phyloP scores from a whole-genome alignment of 2,329 filamentous ascomycete species.

The Phialophora chinensis region DNA sequence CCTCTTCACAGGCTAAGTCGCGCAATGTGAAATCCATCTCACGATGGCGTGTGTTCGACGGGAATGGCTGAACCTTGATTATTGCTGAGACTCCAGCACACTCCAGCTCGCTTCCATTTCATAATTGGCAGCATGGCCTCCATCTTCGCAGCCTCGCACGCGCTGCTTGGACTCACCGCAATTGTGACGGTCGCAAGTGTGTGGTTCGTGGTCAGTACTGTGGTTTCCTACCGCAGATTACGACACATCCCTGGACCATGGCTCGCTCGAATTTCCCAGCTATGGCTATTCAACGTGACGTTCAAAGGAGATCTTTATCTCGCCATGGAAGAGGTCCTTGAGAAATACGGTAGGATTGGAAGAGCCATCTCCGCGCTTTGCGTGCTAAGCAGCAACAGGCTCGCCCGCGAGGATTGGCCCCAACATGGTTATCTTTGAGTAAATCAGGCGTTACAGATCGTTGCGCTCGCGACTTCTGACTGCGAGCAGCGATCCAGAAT shows the following conservation, averaged over 20 bases:
- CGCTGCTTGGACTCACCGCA: background rate
- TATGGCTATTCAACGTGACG: slow-evolving; percentile 11
- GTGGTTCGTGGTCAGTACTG: slow-evolving; percentile 7
- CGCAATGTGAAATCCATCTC: background rate
- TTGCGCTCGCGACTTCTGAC: background rate
- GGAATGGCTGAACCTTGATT: background rate
- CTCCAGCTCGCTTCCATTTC: background rate
- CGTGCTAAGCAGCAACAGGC: slow-evolving; percentile 29
- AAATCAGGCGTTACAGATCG: background rate
- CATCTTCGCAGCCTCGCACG: background rate
- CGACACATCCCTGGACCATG: slow-evolving; percentile 7
- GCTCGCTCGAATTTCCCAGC: slow-evolving; percentile 14
- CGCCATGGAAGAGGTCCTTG: slow-evolving; percentile 5
- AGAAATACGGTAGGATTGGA: slow-evolving; percentile 6
- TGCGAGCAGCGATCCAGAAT: slow-evolving; percentile 17
- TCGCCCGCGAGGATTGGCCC: slow-evolving; percentile 26
- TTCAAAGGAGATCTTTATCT: slow-evolving; percentile 10
- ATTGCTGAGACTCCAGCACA: background rate
- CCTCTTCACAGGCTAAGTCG: background rate
- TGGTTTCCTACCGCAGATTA: slow-evolving; percentile 9
- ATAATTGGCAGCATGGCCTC: slow-evolving; percentile 1
- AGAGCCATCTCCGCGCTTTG: too few species aligned
- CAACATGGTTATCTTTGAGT: slow-evolving; percentile 20
- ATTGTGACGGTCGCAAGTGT: background rate
- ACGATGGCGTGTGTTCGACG: background rate